Percentiles rank a stretch among this genome's conserved stretches.
Evolutionary conservation across 129 eudicot species (phyloP).

Genomic region (Tagetes patula): DNA sequence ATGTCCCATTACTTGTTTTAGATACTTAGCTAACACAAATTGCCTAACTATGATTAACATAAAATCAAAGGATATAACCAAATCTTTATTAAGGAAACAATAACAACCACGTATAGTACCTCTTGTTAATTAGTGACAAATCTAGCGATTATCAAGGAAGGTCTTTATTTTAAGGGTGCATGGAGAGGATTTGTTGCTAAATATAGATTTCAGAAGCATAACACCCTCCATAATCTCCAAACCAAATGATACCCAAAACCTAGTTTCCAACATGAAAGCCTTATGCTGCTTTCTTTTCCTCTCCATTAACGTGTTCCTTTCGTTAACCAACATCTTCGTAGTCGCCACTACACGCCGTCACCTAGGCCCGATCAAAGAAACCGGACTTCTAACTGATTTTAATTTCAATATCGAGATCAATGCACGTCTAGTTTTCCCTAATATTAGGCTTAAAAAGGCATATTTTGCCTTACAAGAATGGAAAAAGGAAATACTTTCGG

Average conservation of each 20-base stretch:
- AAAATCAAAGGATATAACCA: background rate
- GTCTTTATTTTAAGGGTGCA: constrained; percentile 19
- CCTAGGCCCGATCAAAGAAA: constrained; percentile 31
- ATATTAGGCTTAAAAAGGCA: constrained; percentile 52
- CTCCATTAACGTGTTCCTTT: constrained; percentile 12
- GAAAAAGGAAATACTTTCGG: constrained; percentile 62
- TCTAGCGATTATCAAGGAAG: constrained; percentile 1
- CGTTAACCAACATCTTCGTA: constrained; percentile 35
- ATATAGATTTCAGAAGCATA: constrained; percentile 30
- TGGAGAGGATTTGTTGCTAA: constrained; percentile 21
- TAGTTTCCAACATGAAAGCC: constrained; percentile 44
- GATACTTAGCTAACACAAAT: too few species aligned
- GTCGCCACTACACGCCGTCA: constrained; percentile 42
- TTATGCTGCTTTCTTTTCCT: constrained; percentile 40
- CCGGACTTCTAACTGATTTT: constrained; percentile 10
- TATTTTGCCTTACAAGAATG: constrained; percentile 68
- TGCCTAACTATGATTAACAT: background rate
- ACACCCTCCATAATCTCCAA: constrained; percentile 27
- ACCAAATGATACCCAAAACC: constrained; percentile 26
- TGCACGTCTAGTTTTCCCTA: constrained; percentile 36
- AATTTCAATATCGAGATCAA: constrained; percentile 28
- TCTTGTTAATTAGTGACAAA: background rate
- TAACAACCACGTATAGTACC: background rate
- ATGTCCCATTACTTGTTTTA: too few species aligned
- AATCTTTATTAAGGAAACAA: constrained; percentile 1